Percentiles rank a stretch among this genome's conserved stretches.
phyloP scores from a whole-genome alignment of 148 eudicot species.

The Camellia lanceoleosa region DNA sequence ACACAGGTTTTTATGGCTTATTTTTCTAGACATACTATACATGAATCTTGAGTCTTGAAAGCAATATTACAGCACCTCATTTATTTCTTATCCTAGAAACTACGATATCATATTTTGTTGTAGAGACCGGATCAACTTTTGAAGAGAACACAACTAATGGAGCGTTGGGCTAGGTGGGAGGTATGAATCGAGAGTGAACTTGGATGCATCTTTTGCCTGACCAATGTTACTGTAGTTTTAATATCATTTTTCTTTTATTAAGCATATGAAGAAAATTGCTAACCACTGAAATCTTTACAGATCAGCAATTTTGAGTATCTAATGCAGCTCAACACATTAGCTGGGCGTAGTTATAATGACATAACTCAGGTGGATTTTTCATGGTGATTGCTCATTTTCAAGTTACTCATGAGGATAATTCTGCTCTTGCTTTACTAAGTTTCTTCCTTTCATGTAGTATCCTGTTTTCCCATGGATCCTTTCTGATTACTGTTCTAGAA shows the following conservation, averaged over 20 bases:
- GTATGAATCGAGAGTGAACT: conserved; percentile 35
- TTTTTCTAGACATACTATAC: background rate
- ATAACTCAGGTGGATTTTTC: conserved; percentile 71
- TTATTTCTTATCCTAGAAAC: conserved; percentile 1
- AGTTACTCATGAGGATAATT: conserved; percentile 1
- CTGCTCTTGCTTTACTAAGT: conserved; percentile 2
- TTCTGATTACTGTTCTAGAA: conserved; percentile 81
- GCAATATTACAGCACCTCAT: background rate
- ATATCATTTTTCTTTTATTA: background rate
- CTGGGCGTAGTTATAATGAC: conserved; percentile 99
- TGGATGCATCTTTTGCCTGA: background rate
- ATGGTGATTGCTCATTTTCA: conserved; percentile 8
- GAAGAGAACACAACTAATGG: conserved; percentile 96
- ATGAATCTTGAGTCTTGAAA: conserved; percentile 2
- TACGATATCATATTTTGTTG: conserved; percentile 12
- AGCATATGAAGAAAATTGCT: background rate
- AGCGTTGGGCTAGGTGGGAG: conserved; percentile 99
- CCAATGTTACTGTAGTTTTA: background rate
- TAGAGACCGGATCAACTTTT: conserved; percentile 96
- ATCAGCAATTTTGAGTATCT: conserved; percentile 99
- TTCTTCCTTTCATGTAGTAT: conserved; percentile 65
- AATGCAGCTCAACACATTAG: conserved; percentile 98
- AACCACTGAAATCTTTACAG: conserved; percentile 42
- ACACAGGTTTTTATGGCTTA: conserved; percentile 67
- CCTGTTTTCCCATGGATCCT: conserved; percentile 99